These are phyloP conservation scores for Eragrostis nindensis DNA, from an alignment of 176 grass and related monocot species.

Conservation along the genomic window DNA sequence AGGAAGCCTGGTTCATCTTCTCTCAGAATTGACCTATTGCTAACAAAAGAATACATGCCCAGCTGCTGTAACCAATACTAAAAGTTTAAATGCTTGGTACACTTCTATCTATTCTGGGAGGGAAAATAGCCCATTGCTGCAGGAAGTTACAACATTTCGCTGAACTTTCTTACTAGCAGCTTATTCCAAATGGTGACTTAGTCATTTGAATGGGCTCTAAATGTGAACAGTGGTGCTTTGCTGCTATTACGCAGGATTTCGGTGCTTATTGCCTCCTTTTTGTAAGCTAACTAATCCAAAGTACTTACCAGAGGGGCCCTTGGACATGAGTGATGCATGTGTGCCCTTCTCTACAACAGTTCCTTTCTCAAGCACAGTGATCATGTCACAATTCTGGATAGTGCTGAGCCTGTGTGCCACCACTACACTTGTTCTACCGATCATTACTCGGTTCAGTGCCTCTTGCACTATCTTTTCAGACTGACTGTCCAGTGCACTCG, in stretches of 20 bases:
- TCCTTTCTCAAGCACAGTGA: slow-evolving; percentile 80
- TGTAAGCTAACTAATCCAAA: slow-evolving; percentile 79
- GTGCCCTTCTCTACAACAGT: slow-evolving; percentile 83
- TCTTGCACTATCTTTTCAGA: slow-evolving; percentile 87
- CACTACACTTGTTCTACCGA: slow-evolving; percentile 82
- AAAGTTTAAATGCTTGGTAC: not conserved
- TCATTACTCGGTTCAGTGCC: slow-evolving; percentile 81
- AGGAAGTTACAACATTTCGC: not conserved
- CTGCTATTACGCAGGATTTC: slow-evolving; percentile 22
- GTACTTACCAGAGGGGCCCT: slow-evolving; percentile 65
- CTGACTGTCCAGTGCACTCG: slow-evolving; percentile 90
- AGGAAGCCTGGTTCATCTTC: slow-evolving; percentile 17
- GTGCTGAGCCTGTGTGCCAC: slow-evolving; percentile 90
- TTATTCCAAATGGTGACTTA: not conserved
- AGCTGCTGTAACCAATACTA: slow-evolving; percentile 29
- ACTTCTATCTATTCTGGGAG: slow-evolving; percentile 22
- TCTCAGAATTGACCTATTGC: slow-evolving; percentile 23
- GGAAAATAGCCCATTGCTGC: slow-evolving; percentile 6
- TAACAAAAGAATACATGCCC: slow-evolving; percentile 28
- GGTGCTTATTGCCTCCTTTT: slow-evolving; percentile 51
- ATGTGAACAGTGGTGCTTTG: not conserved
- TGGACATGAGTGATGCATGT: slow-evolving; percentile 80
- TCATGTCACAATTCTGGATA: slow-evolving; percentile 75
- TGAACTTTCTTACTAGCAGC: not conserved
- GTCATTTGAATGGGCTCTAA: not conserved